Evolutionary conservation across 345 rosid species (phyloP).

Genomic region (Populus euphratica): DNA sequence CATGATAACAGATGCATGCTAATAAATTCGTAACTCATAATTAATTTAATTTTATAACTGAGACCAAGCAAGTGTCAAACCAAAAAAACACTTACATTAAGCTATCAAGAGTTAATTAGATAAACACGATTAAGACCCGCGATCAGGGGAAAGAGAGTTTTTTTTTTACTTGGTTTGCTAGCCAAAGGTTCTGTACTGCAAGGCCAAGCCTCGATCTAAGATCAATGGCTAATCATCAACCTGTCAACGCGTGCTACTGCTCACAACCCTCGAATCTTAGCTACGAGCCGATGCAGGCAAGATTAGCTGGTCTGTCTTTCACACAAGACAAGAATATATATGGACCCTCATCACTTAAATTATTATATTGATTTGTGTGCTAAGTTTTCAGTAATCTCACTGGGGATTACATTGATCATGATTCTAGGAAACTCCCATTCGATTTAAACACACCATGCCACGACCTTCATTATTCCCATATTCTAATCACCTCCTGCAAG

Average conservation of each 20-base stretch:
- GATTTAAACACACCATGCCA: background rate
- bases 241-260: background rate
- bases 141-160: background rate
- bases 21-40: background rate
- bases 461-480: background rate
- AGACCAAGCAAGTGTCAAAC: background rate
- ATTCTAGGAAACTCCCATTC: background rate
- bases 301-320: conserved; percentile 13
- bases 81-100: background rate
- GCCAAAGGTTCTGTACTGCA: background rate
- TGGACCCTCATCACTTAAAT: background rate
- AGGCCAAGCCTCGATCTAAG: background rate
- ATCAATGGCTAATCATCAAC: conserved; percentile 4
- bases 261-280: background rate
- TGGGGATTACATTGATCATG: background rate
- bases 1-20: background rate
- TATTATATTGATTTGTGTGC: background rate
- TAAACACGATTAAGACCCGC: background rate
- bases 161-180: background rate
- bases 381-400: background rate
- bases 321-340: background rate
- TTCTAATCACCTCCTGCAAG: background rate
- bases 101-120: background rate
- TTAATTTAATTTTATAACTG: background rate
- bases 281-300: background rate